Percentiles rank a stretch among this genome's conserved stretches.
Conservation (phyloP, 2,329 filamentous ascomycete genomes). For the Fusarium sp. region DNA sequence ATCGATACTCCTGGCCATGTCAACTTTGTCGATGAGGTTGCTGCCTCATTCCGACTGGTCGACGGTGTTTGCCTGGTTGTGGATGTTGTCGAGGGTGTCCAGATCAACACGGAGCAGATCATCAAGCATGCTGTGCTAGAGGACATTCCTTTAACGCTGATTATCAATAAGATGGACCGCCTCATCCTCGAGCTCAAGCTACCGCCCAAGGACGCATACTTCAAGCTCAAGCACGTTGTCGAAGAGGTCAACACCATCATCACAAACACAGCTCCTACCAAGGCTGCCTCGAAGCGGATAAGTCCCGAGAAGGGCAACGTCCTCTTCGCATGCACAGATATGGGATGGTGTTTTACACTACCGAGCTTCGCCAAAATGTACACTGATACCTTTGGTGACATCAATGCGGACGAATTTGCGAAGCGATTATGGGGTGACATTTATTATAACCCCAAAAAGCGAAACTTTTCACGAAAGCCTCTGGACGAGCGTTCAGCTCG, state of each 20-base stretch:
- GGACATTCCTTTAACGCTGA: constrained; percentile 86
- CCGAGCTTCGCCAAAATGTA: constrained; percentile 98
- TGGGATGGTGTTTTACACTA: constrained; percentile 97
- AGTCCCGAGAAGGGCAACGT: constrained; percentile 98
- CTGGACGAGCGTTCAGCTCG: constrained; percentile 84
- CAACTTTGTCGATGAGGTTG: constrained; percentile 98
- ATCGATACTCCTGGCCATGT: constrained; percentile 97
- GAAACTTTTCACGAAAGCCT: constrained; percentile 91
- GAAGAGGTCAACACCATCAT: constrained; percentile 98
- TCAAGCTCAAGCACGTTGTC: constrained; percentile 98
- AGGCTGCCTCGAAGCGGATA: constrained; percentile 82
- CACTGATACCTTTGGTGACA: constrained; percentile 84
- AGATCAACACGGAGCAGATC: constrained; percentile 95
- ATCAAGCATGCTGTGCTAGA: constrained; percentile 96
- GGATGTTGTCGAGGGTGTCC: constrained; percentile 98
- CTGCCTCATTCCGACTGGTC: constrained; percentile 85
- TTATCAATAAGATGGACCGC: constrained; percentile 98
- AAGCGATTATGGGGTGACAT: constrained; percentile 94
- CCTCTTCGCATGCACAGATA: constrained; percentile 91
- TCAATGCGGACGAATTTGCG: constrained; percentile 87
- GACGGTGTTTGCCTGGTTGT: constrained; percentile 95
- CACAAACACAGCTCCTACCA: constrained; percentile 85
- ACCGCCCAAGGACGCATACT: constrained; percentile 95
- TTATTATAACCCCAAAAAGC: constrained; percentile 91
- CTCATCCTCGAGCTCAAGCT: constrained; percentile 94